Percentiles rank a stretch among this genome's conserved stretches.
phyloP scores from a whole-genome alignment of 495 filamentous ascomycete species.

The Astrocystis sublimbata region DNA sequence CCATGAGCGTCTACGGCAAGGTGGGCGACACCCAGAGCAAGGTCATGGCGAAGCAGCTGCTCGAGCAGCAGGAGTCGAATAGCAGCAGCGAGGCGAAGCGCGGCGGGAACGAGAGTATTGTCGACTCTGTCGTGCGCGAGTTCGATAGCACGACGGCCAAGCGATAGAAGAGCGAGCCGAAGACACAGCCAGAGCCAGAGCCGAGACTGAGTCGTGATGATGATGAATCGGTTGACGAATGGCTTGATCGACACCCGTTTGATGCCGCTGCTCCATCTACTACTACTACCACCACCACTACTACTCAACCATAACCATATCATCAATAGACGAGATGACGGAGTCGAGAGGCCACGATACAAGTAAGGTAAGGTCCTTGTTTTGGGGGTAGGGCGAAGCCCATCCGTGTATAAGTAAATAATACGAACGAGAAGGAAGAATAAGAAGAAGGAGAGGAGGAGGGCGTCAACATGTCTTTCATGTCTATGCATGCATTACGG shows the following conservation, averaged over 20 bases:
- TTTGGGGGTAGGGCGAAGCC: background rate
- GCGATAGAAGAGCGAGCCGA: no score
- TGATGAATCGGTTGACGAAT: no score
- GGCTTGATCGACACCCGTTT: no score
- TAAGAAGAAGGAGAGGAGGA: no score
- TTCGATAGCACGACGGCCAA: constrained; percentile 36
- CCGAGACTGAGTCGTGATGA: no score
- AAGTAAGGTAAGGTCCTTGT: background rate
- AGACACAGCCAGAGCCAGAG: no score
- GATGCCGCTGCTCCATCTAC: no score
- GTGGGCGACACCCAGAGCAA: constrained; percentile 82
- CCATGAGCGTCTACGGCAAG: constrained; percentile 93
- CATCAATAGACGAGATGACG: background rate
- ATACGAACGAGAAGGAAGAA: constrained; percentile 3
- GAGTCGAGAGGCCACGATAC: background rate
- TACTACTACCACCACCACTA: no score
- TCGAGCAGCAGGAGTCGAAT: constrained; percentile 28
- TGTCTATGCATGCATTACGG: background rate
- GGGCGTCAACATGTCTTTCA: constrained; percentile 1
- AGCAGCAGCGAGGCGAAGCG: constrained; percentile 22
- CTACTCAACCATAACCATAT: no score
- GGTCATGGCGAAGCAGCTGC: constrained; percentile 56
- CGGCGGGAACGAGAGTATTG: constrained; percentile 29
- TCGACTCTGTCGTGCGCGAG: constrained; percentile 40
- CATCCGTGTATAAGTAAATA: no score